Evolutionary conservation across 495 filamentous ascomycete species (phyloP).

Genomic region (Hypoxylon intermedium): DNA sequence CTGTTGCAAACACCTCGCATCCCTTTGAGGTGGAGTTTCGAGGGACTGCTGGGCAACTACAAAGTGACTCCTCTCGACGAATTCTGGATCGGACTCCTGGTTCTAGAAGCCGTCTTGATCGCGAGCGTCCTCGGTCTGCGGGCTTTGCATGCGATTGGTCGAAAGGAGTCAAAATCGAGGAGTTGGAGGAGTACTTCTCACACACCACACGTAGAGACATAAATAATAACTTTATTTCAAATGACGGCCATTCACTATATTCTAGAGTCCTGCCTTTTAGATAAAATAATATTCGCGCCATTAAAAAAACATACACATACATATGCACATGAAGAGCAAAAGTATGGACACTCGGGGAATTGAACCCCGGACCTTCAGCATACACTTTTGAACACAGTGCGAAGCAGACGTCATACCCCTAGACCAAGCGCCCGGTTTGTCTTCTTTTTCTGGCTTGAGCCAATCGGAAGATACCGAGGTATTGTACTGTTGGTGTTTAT

Average conservation of each 20-base stretch:
- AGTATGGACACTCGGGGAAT: constrained; percentile 29
- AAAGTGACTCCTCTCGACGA: constrained; percentile 52
- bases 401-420: constrained; percentile 34
- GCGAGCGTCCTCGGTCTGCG: constrained; percentile 42
- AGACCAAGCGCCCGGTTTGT: background rate
- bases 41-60: constrained; percentile 41
- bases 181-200: constrained; percentile 7
- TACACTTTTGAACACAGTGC: constrained; percentile 19
- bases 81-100: constrained; percentile 54
- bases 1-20: constrained; percentile 3
- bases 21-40: constrained; percentile 29
- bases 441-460: no score
- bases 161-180: constrained; percentile 8
- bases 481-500: background rate
- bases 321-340: constrained; percentile 1
- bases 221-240: background rate
- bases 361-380: constrained; percentile 36
- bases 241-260: no score
- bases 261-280: no score
- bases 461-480: no score
- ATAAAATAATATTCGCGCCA: no score
- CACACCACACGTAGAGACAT: background rate
- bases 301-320: no score
- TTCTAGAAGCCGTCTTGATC: constrained; percentile 52
- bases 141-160: constrained; percentile 32